Evolutionary conservation across 208 protist genomes (phyloP), one percentile per base, ranked within the genome.

Genomic region (Leishmania tarentolae): DNA sequence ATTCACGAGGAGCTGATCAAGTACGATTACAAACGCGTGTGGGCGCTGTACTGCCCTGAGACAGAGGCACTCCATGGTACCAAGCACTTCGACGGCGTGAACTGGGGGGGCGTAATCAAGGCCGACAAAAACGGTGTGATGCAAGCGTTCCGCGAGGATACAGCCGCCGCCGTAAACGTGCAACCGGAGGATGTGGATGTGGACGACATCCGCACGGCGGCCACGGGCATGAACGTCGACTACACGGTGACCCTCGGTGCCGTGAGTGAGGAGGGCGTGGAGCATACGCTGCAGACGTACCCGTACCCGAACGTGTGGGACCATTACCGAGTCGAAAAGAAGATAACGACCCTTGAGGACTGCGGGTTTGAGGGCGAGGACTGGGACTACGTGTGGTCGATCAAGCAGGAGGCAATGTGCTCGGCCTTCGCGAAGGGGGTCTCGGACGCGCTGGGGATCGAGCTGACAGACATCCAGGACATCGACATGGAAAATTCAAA

Each of bases 31-130:
- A 71, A 74, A 52, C 80, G 76, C 47, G 79, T 91, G 44, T 94
- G 88, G 91, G 82, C 68, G n/a, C 79, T 92, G 40, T 94, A 93
- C 84, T 84, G 77, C 79, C 79, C 86, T 7, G 71, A 75, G 28
- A 75, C 57, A 31, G 83, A 87, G 81, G 63, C 79, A 52, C 80
- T n/a, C 21, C 19, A 73, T 3, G 73, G 78, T 1, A 75, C 8
- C 31, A 86, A 87, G 73, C 52, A 77, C 71, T 91, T 91, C 78
- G 65, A 79, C 17, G 88, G 88, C 37, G 47, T 82, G 71, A 52
- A 86, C 75, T 94, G 89, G 91, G 80, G 83, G 50, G 46, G 65
- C 37, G 74, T 85, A 42, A 72, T 92, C 42, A 81, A 84, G 61
- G 71, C 74, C 56, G 21, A 53, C 68, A 50, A 24, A 9, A 40